Evolutionary conservation across 176 grass and related monocot species (phyloP).

Genomic region (Triticum monococcum): DNA sequence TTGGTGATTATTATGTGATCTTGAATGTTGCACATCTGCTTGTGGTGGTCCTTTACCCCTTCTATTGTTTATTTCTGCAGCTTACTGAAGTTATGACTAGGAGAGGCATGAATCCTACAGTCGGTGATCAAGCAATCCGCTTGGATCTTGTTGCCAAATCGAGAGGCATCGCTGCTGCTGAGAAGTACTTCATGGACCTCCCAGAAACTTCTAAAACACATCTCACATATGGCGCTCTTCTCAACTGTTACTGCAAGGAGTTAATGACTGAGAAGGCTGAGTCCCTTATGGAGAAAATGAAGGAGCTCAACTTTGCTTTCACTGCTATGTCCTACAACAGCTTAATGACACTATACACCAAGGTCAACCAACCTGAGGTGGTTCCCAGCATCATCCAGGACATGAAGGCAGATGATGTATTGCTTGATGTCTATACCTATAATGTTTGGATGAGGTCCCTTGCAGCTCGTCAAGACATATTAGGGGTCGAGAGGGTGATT

Average conservation of each 20-base stretch:
- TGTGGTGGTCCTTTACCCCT: slow-evolving; percentile 1
- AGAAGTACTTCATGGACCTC: slow-evolving; percentile 94
- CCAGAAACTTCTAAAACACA: slow-evolving; percentile 84
- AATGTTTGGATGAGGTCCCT: slow-evolving; percentile 97
- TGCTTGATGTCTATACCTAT: slow-evolving; percentile 81
- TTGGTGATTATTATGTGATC: neutral
- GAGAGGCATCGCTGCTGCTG: slow-evolving; percentile 72
- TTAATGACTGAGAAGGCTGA: slow-evolving; percentile 66
- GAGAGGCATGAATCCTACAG: slow-evolving; percentile 89
- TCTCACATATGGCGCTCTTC: slow-evolving; percentile 87
- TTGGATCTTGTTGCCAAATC: slow-evolving; percentile 86
- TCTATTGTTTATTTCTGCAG: slow-evolving; percentile 37
- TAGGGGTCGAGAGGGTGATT: slow-evolving; percentile 81
- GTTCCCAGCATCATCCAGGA: slow-evolving; percentile 75
- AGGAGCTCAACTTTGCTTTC: slow-evolving; percentile 71
- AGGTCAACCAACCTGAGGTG: slow-evolving; percentile 67
- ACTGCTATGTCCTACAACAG: slow-evolving; percentile 92
- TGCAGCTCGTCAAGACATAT: slow-evolving; percentile 60
- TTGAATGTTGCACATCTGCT: neutral
- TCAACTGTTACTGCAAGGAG: slow-evolving; percentile 93
- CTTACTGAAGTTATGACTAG: slow-evolving; percentile 77
- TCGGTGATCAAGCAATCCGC: slow-evolving; percentile 81
- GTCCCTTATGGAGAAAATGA: slow-evolving; percentile 87
- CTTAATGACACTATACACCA: slow-evolving; percentile 85
- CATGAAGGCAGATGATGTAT: slow-evolving; percentile 78